A percentile compares a stretch with the other conserved stretches of the same genome.
These are phyloP conservation scores for Pythium apleroticum DNA, from an alignment of 352 stramenopile species.

Conservation along the genomic window DNA sequence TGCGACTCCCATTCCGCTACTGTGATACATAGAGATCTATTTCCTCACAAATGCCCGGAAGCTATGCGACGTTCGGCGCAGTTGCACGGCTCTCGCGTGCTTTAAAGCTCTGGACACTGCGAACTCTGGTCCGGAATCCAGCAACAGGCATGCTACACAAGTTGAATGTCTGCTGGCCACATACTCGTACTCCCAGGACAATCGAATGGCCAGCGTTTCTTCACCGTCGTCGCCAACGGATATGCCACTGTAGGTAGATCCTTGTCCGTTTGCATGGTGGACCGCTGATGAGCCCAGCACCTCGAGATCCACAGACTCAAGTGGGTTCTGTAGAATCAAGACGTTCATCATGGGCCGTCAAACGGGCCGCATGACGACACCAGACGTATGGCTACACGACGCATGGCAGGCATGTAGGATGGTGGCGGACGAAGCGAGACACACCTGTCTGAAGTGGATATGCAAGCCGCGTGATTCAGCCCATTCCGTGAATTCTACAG, in stretches of 20 bases:
- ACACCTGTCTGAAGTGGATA: background rate
- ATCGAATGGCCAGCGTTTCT: background rate
- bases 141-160: too few species aligned
- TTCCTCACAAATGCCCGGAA: background rate
- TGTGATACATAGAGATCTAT: background rate
- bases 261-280: background rate
- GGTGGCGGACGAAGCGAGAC: background rate
- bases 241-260: background rate
- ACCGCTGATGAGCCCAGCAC: background rate
- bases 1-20: background rate
- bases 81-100: background rate
- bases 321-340: background rate
- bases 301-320: constrained; percentile 1
- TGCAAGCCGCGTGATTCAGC: background rate
- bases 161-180: background rate
- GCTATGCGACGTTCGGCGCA: background rate
- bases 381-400: background rate
- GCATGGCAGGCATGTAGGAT: background rate
- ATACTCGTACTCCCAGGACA: background rate
- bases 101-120: background rate
- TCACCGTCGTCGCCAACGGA: background rate
- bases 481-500: background rate
- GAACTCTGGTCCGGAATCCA: background rate
- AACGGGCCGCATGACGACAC: constrained; percentile 7
- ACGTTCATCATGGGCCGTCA: background rate